A percentile compares a stretch with the other conserved stretches of the same genome.
Evolutionary conservation across 768 basidiomycete genomes (phyloP).

Genomic region (Trametes meyenii): DNA sequence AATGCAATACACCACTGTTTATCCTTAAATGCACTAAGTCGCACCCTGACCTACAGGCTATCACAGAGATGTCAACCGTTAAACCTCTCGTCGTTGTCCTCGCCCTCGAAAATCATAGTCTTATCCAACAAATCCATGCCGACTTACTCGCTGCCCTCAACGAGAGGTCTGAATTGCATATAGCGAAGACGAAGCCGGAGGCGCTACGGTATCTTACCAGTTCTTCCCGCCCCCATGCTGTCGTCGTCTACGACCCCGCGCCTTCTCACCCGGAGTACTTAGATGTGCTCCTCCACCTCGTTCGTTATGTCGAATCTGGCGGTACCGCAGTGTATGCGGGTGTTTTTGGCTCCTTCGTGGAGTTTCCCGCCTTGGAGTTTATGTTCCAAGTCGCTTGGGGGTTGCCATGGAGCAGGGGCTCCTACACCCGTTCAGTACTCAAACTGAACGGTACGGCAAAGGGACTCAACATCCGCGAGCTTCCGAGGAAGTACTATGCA

Average conservation of each 20-base stretch:
- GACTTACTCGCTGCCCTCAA: not conserved
- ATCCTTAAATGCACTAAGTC: too few relatives aligned
- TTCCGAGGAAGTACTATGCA: constrained; percentile 30
- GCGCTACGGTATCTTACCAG: not conserved
- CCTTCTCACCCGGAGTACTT: constrained; percentile 24
- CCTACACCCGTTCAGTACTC: constrained; percentile 41
- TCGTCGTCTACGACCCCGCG: not conserved
- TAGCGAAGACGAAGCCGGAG: not conserved
- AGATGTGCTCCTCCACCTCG: constrained; percentile 34
- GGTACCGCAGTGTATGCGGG: constrained; percentile 43
- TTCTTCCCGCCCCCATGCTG: not conserved
- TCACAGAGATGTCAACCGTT: not conserved
- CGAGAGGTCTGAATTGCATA: not conserved
- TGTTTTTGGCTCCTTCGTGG: constrained; percentile 37
- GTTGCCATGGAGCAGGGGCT: constrained; percentile 41
- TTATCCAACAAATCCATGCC: not conserved
- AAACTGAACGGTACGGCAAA: constrained; percentile 30
- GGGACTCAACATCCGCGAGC: not conserved
- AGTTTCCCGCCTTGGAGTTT: constrained; percentile 25
- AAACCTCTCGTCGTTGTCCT: not conserved
- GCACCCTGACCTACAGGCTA: too few relatives aligned
- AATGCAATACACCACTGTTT: too few relatives aligned
- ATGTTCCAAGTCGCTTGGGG: constrained; percentile 36
- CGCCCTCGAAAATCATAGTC: too few relatives aligned
- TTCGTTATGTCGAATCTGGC: constrained; percentile 42